These are phyloP conservation scores for Fusarium graminum DNA, from an alignment of 2,329 filamentous ascomycete species.

Conservation along the genomic window DNA sequence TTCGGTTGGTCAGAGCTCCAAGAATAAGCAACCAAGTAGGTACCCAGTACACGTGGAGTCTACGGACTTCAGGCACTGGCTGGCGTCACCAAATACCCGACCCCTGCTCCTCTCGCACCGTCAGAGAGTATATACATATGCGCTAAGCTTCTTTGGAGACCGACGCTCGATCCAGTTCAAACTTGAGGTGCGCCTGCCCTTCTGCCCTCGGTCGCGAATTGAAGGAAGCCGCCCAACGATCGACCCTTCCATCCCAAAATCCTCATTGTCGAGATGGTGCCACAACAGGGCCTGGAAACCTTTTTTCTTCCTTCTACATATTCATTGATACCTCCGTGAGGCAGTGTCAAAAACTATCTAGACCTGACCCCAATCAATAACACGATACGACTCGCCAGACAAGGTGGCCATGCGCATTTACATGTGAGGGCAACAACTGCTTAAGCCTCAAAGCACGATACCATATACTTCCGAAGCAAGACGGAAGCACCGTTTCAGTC, in stretches of 20 bases:
- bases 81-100: conserved; percentile 30
- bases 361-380: conserved; percentile 4
- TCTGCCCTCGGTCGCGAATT: conserved; percentile 41
- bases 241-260: conserved; percentile 24
- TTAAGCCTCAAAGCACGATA: conserved; percentile 16
- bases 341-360: conserved; percentile 2
- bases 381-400: conserved; percentile 10
- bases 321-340: conserved; percentile 30
- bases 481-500: conserved; percentile 10
- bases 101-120: conserved; percentile 29
- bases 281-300: conserved; percentile 21
- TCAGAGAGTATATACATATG: not conserved
- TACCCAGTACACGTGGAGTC: conserved; percentile 41
- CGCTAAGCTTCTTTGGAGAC: conserved; percentile 55
- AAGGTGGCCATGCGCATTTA: conserved; percentile 33
- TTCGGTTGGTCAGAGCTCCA: conserved; percentile 33
- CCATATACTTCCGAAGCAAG: conserved; percentile 8
- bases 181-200: conserved; percentile 29
- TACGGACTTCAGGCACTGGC: conserved; percentile 23
- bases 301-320: conserved; percentile 19
- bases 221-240: conserved; percentile 44
- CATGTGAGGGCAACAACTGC: conserved; percentile 12
- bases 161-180: conserved; percentile 46
- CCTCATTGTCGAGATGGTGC: conserved; percentile 38
- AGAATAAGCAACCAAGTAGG: conserved; percentile 19